Evolutionary conservation across 1,284 basidiomycete genomes (phyloP).

Genomic region (Cryptococcus amylolentus): DNA sequence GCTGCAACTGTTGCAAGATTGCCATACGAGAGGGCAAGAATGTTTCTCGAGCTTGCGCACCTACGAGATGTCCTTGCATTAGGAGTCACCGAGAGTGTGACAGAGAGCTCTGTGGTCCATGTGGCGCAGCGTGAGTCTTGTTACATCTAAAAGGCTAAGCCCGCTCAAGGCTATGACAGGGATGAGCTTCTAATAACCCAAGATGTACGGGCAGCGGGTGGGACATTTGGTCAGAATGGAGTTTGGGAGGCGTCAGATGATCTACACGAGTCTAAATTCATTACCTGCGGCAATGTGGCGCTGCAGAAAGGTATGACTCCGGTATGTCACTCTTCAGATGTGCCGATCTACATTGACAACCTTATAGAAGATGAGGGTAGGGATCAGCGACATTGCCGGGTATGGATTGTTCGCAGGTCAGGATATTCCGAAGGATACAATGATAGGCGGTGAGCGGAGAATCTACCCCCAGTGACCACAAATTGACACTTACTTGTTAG

Average conservation of each 20-base stretch:
- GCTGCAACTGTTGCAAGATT: not conserved
- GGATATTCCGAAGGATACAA: constrained; percentile 7
- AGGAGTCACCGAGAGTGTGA: constrained; percentile 15
- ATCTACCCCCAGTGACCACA: not conserved
- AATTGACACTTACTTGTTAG: constrained; percentile 3
- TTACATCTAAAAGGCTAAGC: no score
- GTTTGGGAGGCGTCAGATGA: not conserved
- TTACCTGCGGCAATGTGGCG: constrained; percentile 12
- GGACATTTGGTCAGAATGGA: not conserved
- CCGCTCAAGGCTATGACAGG: not conserved
- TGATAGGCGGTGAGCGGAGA: constrained; percentile 13
- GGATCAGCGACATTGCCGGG: constrained; percentile 16
- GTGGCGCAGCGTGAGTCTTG: constrained; percentile 13
- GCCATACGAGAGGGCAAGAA: not conserved
- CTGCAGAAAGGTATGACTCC: constrained; percentile 13
- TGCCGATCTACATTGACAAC: not conserved
- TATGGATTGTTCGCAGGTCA: constrained; percentile 24
- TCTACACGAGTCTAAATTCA: not conserved
- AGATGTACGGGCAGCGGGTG: not conserved
- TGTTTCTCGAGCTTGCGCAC: constrained; percentile 4
- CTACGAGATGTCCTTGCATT: constrained; percentile 12
- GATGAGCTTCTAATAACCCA: not conserved
- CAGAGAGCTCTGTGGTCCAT: constrained; percentile 13
- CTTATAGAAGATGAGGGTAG: constrained; percentile 13
- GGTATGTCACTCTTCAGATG: not conserved